These are phyloP conservation scores for Apium graveolens DNA, from an alignment of 129 eudicot genomes.

Conservation along the genomic window DNA sequence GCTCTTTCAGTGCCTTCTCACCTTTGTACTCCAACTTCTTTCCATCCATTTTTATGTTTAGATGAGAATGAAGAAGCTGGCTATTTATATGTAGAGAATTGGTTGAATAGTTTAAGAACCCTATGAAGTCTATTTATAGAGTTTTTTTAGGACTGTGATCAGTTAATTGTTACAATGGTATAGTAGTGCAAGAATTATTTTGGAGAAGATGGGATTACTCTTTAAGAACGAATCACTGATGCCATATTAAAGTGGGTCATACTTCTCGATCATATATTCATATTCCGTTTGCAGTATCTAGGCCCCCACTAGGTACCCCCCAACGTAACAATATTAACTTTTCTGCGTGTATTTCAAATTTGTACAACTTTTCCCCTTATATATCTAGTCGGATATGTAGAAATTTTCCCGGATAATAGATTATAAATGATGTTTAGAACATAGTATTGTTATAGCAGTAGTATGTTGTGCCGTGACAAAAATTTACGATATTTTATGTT, in stretches of 20 bases:
- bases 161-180: background rate
- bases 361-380: too few relatives aligned
- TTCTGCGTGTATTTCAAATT: too few relatives aligned
- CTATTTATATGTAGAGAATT: background rate
- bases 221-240: conserved; percentile 1
- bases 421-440: too few relatives aligned
- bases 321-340: background rate
- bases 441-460: too few relatives aligned
- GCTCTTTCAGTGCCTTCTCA: conserved; percentile 58
- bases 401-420: too few relatives aligned
- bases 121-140: conserved; percentile 35
- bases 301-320: background rate
- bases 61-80: background rate
- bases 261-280: background rate
- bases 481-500: too few relatives aligned
- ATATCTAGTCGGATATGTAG: too few relatives aligned
- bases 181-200: background rate
- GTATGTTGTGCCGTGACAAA: too few relatives aligned
- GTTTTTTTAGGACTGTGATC: background rate
- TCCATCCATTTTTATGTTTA: conserved; percentile 45
- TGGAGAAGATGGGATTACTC: conserved; percentile 9
- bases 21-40: conserved; percentile 88
- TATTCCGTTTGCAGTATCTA: background rate
- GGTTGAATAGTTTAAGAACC: conserved; percentile 20
- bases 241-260: conserved; percentile 14